Evolutionary conservation across 768 basidiomycete genomes (phyloP).

Genomic region (Lactarius tabidus): DNA sequence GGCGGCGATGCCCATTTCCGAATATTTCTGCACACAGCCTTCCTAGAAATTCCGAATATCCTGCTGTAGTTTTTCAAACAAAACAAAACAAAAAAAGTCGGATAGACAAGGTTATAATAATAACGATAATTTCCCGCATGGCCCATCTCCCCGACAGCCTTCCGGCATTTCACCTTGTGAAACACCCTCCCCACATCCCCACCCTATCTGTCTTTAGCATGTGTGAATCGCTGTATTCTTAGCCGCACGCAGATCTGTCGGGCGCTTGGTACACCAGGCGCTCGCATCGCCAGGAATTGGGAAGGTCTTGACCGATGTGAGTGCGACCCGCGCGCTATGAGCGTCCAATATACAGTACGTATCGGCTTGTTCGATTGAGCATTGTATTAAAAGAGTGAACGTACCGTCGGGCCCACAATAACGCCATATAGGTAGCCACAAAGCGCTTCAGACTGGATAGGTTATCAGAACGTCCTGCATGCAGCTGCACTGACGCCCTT

Average conservation of each 20-base stretch:
- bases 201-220: background rate
- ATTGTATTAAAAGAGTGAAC: background rate
- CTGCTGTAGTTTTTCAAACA: background rate
- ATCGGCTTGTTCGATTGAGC: constrained; percentile 2
- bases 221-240: background rate
- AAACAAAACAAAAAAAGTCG: background rate
- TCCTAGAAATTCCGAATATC: constrained; percentile 15
- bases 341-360: background rate
- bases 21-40: background rate
- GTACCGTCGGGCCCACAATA: background rate
- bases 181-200: background rate
- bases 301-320: background rate
- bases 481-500: background rate
- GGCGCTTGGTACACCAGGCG: constrained; percentile 10
- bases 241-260: background rate
- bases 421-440: background rate
- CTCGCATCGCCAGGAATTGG: background rate
- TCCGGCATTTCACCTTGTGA: constrained; percentile 13
- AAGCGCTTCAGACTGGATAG: background rate
- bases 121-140: background rate
- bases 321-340: background rate
- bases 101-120: background rate
- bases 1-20: background rate
- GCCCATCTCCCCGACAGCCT: constrained; percentile 1
- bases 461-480: background rate